Percentiles rank a stretch among this genome's conserved stretches.
phyloP scores from a whole-genome alignment of 306 rosid genomes.

The Comarum palustre region DNA sequence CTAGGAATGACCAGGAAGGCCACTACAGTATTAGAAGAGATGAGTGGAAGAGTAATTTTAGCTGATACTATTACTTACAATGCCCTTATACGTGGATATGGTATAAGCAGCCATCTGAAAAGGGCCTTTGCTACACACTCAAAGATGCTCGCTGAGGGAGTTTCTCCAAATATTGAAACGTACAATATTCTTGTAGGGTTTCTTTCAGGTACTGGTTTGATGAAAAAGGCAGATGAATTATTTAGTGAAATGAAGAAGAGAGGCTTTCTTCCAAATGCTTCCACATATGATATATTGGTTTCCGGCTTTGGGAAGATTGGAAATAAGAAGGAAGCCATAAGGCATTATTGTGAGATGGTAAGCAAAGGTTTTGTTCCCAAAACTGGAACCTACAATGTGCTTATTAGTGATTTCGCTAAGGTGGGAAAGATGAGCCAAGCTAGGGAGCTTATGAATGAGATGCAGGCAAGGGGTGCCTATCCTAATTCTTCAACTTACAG shows the following conservation, averaged over 20 bases:
- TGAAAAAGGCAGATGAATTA: slow-evolving; percentile 59
- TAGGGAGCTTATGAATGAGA: slow-evolving; percentile 81
- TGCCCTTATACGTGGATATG: slow-evolving; percentile 69
- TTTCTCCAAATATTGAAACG: slow-evolving; percentile 66
- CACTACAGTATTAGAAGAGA: slow-evolving; percentile 54
- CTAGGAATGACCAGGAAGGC: slow-evolving; percentile 83
- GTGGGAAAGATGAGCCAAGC: slow-evolving; percentile 87
- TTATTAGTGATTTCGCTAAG: slow-evolving; percentile 70
- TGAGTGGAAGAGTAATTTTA: slow-evolving; percentile 49
- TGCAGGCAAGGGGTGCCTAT: slow-evolving; percentile 60
- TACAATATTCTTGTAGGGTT: slow-evolving; percentile 67
- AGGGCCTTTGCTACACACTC: slow-evolving; percentile 56
- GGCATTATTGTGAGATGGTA: slow-evolving; percentile 82
- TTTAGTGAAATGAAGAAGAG: slow-evolving; percentile 60
- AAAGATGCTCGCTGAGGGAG: slow-evolving; percentile 54
- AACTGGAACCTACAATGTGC: slow-evolving; percentile 71
- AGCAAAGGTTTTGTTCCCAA: slow-evolving; percentile 71
- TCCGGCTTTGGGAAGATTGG: slow-evolving; percentile 73
- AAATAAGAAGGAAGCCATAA: slow-evolving; percentile 59
- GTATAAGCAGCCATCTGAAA: slow-evolving; percentile 58
- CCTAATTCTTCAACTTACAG: slow-evolving; percentile 83
- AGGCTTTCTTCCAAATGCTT: slow-evolving; percentile 62
- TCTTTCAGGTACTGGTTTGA: slow-evolving; percentile 60
- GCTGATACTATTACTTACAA: slow-evolving; percentile 67
- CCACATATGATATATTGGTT: slow-evolving; percentile 68